Percentiles rank a stretch among this genome's conserved stretches.
phyloP scores from a whole-genome alignment of 2,329 filamentous ascomycete genomes.

The Ophiostoma sp. region DNA sequence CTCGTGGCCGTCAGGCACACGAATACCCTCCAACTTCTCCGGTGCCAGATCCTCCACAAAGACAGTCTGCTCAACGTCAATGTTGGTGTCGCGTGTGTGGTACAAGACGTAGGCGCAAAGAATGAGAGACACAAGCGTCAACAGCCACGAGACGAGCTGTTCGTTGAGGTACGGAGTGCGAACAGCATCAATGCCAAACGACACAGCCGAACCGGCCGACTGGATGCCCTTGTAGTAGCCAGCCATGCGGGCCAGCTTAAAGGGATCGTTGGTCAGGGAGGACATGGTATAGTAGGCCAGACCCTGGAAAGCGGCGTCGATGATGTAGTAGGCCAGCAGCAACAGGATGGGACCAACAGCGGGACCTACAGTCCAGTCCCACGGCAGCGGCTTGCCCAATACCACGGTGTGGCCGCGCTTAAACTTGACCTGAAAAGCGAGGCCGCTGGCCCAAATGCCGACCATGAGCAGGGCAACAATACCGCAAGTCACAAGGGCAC shows the following conservation, averaged over 20 bases:
- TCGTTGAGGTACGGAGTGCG: slow-evolving; percentile 15
- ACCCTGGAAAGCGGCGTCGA: slow-evolving; percentile 20
- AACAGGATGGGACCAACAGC: background rate
- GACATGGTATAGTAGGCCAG: slow-evolving; percentile 22
- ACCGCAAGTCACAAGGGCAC: background rate
- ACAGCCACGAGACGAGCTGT: slow-evolving; percentile 15
- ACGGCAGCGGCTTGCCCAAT: background rate
- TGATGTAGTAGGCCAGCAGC: slow-evolving; percentile 10
- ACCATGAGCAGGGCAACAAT: background rate
- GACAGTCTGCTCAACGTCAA: slow-evolving; percentile 1
- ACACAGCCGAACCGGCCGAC: slow-evolving; percentile 16
- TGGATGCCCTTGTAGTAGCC: slow-evolving; percentile 26
- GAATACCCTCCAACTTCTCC: slow-evolving; percentile 1
- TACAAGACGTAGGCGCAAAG: background rate
- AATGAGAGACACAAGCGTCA: background rate
- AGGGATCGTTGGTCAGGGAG: slow-evolving; percentile 22
- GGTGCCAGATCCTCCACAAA: slow-evolving; percentile 5
- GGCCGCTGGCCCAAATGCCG: slow-evolving; percentile 1
- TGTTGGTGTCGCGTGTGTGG: slow-evolving; percentile 10
- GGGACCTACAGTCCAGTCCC: background rate
- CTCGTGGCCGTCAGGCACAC: background rate
- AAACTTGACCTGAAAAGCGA: slow-evolving; percentile 1
- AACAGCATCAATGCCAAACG: slow-evolving; percentile 20
- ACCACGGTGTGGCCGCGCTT: background rate
- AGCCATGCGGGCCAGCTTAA: slow-evolving; percentile 22